Percentiles rank a stretch among this genome's conserved stretches.
Evolutionary conservation across 2,329 filamentous ascomycete genomes (phyloP).

Genomic region (Colletotrichum caudatum): DNA sequence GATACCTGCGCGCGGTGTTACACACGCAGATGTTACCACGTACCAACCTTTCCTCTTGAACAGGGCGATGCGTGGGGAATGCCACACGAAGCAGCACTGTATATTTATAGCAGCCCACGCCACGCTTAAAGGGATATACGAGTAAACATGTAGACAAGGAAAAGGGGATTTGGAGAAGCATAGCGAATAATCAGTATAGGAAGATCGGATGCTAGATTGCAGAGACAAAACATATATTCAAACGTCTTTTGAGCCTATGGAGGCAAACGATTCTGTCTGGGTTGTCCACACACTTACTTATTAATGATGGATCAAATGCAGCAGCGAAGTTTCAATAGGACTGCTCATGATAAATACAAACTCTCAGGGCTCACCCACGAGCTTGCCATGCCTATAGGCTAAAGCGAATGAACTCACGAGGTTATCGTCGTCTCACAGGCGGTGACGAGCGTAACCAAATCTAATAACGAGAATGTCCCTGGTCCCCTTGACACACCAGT

Average conservation of each 20-base stretch:
- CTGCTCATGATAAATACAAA: too few species aligned
- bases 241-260: not conserved
- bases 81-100: not conserved
- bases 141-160: too few species aligned
- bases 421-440: too few species aligned
- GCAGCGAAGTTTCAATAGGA: too few species aligned
- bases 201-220: not conserved
- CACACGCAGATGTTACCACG: not conserved
- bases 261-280: not conserved
- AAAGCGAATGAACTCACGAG: too few species aligned
- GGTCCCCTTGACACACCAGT: too few species aligned
- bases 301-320: not conserved
- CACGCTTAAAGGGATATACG: not conserved
- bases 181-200: not conserved
- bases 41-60: not conserved
- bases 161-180: not conserved
- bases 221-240: too few species aligned
- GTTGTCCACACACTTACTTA: fast-evolving
- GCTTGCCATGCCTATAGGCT: too few species aligned
- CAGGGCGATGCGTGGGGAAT: not conserved
- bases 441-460: too few species aligned
- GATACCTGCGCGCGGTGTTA: not conserved
- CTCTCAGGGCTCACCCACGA: too few species aligned
- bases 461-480: too few species aligned
- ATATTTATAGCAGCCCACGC: not conserved